Base-by-base conservation (phyloP, 169 alveolate species). In the Plasmodium vinckei region DNA sequence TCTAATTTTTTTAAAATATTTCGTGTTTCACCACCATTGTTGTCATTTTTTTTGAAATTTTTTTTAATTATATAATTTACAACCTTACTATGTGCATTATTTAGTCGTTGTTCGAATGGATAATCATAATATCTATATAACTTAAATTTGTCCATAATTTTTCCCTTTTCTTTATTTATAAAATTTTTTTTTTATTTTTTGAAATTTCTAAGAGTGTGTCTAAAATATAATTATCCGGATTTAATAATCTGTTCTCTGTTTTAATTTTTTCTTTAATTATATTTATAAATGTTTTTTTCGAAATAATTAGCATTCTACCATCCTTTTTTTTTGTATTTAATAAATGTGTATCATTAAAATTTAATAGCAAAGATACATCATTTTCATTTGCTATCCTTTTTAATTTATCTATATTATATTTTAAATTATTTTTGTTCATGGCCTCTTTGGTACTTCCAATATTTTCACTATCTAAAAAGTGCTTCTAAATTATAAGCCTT, bases 361-460 rank as follows among this genome's bases (percentile, higher is more conserved):
- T 67, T 12, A 46, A 19, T 60, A 82, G 9, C 61, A 82, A 27
- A 15, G 65, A 12, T 51, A 82, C 39, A 59, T 82, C 25, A 61
- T 61, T 82, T 61, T 82, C 90, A 60, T 56, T 69, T 39, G 90
- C 72, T 42, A 82, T 21, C 42, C 90, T 82, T 60, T 82, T 82
- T 57, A 82, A 59, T 46, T 82, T 72, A 39, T 27, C 54, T 3
- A 33, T 33, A 33, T 33, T 33, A 33, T 3, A 33, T 3, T 3
- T 33, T 33, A 33, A 33, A 23, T 21, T 60, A 67, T 68, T 82
- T 21, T 39, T 39, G 15, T 13, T 15, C 0, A 42, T 19, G 51
- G 12, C 21, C 4, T 19, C 25, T 27, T 82, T 47, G 61, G 17
- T 61, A n/a, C 60, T 3, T 65, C 33, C 15, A 17, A 21, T 47